Base-by-base conservation (phyloP, 83 land plant genomes). In the Larix sibirica region DNA sequence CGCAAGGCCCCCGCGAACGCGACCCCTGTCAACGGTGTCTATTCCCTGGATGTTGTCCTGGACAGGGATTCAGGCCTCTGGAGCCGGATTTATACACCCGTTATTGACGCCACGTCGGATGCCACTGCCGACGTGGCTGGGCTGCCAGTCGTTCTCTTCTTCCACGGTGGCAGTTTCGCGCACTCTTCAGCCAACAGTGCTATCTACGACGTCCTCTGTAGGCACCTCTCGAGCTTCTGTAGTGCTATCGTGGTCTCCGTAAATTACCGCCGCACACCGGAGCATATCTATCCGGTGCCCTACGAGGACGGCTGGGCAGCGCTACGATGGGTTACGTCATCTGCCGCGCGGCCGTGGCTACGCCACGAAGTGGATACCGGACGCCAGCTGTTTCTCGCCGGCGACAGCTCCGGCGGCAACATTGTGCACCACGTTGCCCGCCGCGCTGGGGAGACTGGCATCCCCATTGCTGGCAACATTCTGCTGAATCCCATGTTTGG, bases 81-180 rank as follows among this genome's bases (percentile, higher is more conserved):
- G 83, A 92, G 87, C 65, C 91, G 99, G 13, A 77, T 97, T 56
- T 97, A 91, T 68, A 64, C 80, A 42, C 92, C 92, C 0, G 83
- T 84, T 50, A 68, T 78, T 2, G 81, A 69, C 10, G 28, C 28
- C 28, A 69, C 85, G 44, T 58, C 85, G 61, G 82, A 68, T 54
- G 0, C 54, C 14, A 77, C 83, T 65, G 76, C 80, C 24, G 65
- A 77, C 14, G 86, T 69, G 21, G 73, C 88, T 54, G 66, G 20
- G 36, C 89, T 92, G 9, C 98, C 97, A 0, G 93, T 96, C 23
- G 88, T 94, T 0, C 12, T 94, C 59, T 95, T 91, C 86, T 95
- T 86, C 87, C 97, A 96, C 68, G 98, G 98, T 17, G 98, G 98
- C 20, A 96, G 98, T 81, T 96, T 96, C n/a, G 86, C 92, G 13